Conservation (phyloP, 768 basidiomycete species). For the Boletus sp. region DNA sequence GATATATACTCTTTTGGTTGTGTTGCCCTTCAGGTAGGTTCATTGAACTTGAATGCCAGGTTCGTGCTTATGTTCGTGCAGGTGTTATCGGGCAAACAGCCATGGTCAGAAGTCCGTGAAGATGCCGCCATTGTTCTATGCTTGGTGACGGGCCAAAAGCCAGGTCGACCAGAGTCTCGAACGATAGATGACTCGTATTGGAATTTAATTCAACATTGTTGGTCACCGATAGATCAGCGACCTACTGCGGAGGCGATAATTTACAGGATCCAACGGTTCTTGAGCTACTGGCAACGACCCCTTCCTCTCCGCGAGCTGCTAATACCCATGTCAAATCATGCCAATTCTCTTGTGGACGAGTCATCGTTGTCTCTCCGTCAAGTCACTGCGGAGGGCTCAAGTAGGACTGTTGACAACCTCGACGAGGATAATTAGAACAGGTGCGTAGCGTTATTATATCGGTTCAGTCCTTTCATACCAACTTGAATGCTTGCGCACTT, state of each 20-base stretch:
- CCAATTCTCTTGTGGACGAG: not conserved
- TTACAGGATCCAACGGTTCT: not conserved
- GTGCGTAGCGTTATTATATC: too few species aligned
- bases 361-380: not conserved
- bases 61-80: not conserved
- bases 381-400: too few species aligned
- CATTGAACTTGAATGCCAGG: conserved; percentile 9
- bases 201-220: conserved; percentile 8
- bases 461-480: too few species aligned
- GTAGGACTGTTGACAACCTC: too few species aligned
- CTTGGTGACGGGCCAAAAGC: not conserved
- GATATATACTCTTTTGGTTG: conserved; percentile 28
- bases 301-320: too few species aligned
- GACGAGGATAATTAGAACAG: too few species aligned
- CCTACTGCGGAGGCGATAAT: not conserved
- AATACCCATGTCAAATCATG: too few species aligned
- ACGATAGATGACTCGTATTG: not conserved
- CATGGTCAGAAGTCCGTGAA: conserved; percentile 8
- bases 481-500: too few species aligned
- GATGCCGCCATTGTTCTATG: conserved; percentile 5
- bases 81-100: conserved; percentile 9
- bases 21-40: conserved; percentile 27
- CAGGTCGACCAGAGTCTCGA: conserved; percentile 1
- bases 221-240: not conserved
- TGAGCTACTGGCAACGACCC: not conserved